Base-by-base conservation (phyloP, 2,329 filamentous ascomycete genomes). In the Neofusicoccum ribis region DNA sequence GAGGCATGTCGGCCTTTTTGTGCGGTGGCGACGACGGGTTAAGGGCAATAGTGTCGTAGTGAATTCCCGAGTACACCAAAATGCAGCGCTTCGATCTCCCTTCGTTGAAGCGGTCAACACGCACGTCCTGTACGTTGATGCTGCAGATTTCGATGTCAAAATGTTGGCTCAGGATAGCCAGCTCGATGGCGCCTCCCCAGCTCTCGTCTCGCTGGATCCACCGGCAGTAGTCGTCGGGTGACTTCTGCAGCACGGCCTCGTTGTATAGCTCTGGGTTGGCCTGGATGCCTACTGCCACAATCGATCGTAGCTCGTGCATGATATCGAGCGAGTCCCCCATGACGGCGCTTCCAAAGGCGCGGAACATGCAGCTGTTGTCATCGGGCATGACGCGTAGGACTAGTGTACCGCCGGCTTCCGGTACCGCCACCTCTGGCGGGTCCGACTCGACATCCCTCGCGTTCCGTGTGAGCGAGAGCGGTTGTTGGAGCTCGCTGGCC, bases 311-410 rank as follows among this genome's bases (percentile, higher is more conserved):
- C 71, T 91, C 89, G 0, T 83, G 86, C 87, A 91, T 90, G 8
- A 84, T 83, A 68, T 89, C 87, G 70, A 90, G 83, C 1, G 83
- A 82, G 9, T 76, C 75, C 37, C 86, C 85, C 56, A 92, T 86
- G n/a, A 96, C 84, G 3, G 91, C 91, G 63, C 89, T 90, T 15
- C 91, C 91, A 52, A 98, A 88, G 0, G 94, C 93, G 34, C 93
- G 91, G 78, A 97, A 98, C 72, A 98, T 88, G 79, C 94, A 98
- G 66, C 89, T 92, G 78, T 97, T 97, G 77, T 98, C 94, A 73
- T 97, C 94, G 4, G 93, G 92, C 94, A 98, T 97, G 59, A 98
- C 91, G 14, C 94, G 89, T 17, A 97, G 85, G 8, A 96, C 90
- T 17, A 86, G 77, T 1, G 83, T 85, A 52, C 85, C 86, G 37